Evolutionary conservation across 441 rosid genomes (phyloP).

Genomic region (Cnidoscolus chayamansa): DNA sequence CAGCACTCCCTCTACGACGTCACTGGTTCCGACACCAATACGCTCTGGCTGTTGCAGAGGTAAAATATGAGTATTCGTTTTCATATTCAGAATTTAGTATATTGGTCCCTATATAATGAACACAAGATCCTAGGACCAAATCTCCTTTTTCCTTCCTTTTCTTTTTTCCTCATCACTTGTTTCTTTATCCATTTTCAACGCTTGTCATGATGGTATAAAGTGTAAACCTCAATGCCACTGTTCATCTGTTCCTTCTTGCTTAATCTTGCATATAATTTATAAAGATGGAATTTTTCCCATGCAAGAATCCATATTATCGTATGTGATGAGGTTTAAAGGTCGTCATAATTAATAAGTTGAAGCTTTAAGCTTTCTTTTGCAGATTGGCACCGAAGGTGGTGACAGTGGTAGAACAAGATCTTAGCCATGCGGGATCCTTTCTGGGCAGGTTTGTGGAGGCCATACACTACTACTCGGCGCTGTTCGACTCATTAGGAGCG

Average conservation of each 20-base stretch:
- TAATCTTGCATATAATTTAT: neutral
- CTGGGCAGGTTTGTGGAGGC: slow-evolving; percentile 95
- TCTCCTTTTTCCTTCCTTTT: slow-evolving; percentile 9
- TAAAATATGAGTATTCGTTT: slow-evolving; percentile 23
- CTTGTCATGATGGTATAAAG: neutral
- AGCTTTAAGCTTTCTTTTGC: slow-evolving; percentile 13
- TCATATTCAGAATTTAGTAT: neutral
- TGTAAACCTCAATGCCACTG: too few relatives aligned
- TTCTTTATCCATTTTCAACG: neutral
- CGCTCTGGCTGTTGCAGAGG: slow-evolving; percentile 85
- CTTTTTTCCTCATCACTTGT: neutral
- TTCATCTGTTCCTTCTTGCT: neutral
- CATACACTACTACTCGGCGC: slow-evolving; percentile 91
- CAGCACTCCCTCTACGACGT: slow-evolving; percentile 97
- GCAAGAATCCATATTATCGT: neutral
- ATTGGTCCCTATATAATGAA: neutral
- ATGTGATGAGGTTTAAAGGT: neutral
- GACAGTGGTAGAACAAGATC: slow-evolving; percentile 93
- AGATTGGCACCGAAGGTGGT: slow-evolving; percentile 96
- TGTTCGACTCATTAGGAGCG: slow-evolving; percentile 89
- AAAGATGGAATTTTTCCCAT: neutral
- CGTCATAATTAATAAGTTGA: neutral
- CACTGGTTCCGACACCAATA: slow-evolving; percentile 84
- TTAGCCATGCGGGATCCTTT: slow-evolving; percentile 90
- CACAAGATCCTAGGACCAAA: slow-evolving; percentile 27